Evolutionary conservation across 345 rosid genomes (phyloP).

Genomic region (Corchorus olitorius): DNA sequence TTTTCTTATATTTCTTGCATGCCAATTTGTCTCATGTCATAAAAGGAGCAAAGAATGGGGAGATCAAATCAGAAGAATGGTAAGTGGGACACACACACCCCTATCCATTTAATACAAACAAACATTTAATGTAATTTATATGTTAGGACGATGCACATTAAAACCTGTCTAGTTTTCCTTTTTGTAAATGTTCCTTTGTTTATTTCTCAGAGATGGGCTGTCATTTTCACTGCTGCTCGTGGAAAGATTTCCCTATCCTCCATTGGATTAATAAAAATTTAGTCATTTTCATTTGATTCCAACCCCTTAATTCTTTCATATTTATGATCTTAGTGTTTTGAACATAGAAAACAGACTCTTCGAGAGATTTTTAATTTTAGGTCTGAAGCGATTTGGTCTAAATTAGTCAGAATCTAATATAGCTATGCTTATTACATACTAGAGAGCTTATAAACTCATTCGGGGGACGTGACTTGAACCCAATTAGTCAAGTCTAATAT

Average conservation of each 20-base stretch:
- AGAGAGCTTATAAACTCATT: too few relatives aligned
- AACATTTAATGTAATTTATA: not conserved
- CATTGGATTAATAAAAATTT: not conserved
- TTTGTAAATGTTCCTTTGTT: not conserved
- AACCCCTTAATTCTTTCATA: not conserved
- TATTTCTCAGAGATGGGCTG: not conserved
- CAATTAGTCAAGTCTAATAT: too few relatives aligned
- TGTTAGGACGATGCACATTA: not conserved
- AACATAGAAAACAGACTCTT: too few relatives aligned
- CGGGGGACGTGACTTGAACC: too few relatives aligned
- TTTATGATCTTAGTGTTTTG: not conserved
- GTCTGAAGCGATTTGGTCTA: too few relatives aligned
- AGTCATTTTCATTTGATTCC: not conserved
- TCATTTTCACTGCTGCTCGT: too few relatives aligned
- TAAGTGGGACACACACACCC: conserved; percentile 6
- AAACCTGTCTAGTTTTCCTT: not conserved
- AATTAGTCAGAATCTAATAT: too few relatives aligned
- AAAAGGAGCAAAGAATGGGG: not conserved
- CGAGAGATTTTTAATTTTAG: too few relatives aligned
- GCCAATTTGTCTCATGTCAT: not conserved
- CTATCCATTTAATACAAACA: not conserved
- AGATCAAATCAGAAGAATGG: conserved; percentile 5
- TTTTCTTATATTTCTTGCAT: not conserved
- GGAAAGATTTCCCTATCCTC: not conserved
- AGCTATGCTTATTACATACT: too few relatives aligned